Base-by-base conservation (phyloP, 108 stramenopile species). In the Bacterosira constricta region DNA sequence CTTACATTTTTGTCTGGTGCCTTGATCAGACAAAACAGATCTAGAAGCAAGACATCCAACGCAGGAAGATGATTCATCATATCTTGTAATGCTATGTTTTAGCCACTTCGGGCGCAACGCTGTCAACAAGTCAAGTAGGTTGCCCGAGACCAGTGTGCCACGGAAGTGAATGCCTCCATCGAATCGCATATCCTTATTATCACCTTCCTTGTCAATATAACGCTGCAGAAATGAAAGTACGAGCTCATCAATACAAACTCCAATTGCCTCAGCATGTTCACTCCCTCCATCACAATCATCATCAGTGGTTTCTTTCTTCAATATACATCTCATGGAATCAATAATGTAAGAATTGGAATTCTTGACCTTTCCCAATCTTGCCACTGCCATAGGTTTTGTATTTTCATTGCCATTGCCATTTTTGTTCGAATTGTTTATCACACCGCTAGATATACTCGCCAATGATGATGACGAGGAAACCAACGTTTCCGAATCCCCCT, bases 221-320 rank as follows among this genome's bases (percentile, higher is more conserved):
- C 82, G 55, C 62, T 72, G 69, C 11, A 81, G 61, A 42, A 63
- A 73, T 15, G 46, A 47, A n/a, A 85, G 37, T 1, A 94, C 63
- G 9, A 94, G 60, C 41, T 89, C 80, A 73, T 94, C 93, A 29
- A 94, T 84, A 46, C 86, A 88, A 26, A 86, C 84, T 10, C 83
- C 73, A 3, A 94, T 66, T 26, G 93, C 93, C 63, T 94, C 93
- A 5, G 80, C 46, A 74, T 86, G 88, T 75, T 94, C 93, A 25
- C 80, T 82, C 7, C 90, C 90, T 1, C 93, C 93, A 69, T 94
- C 93, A 61, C 93, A 94, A 15, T 77, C 73, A n/a, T n/a, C n/a
- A 66, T 94, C 78, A 31, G 69, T 83, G 6, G 84, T 53, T 80
- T 94, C 93, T 63, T 94, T 94, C 58, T 87, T 90, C 25, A 94